Base-by-base conservation (phyloP, 2,329 filamentous ascomycete species). In the Aspergillus ruber region DNA sequence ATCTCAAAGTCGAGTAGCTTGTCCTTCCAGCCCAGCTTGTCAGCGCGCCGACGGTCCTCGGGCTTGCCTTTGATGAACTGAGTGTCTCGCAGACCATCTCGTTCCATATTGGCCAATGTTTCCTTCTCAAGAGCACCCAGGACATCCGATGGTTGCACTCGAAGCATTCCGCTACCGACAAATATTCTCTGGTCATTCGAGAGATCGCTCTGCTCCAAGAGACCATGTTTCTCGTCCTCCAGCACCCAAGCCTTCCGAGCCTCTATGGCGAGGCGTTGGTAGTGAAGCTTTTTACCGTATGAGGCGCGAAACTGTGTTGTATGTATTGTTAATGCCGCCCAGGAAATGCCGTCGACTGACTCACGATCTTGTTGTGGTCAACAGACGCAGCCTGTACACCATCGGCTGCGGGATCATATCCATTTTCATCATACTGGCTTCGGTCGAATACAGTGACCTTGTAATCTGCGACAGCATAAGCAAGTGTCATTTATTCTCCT, bases 151-250 rank as follows among this genome's bases (percentile, higher is more conserved):
- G 52, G 50, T 42, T 56, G 54, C 4, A 56, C 47, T 15, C 54
- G 48, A 15, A 55, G 47, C 52, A 56, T 54, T 13, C 54, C 52
- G 33, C 50, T 53, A 2, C 52, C 46, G 10, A 56, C 50, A 33
- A 53, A 56, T 2, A 54, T 21, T 15, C 27, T 21, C 17, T 29
- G 25, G 10, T 29, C 25, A 29, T 29, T 29, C 5, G 25, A 29
- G 10, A 29, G 25, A 15, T 36, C n/a, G 3, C 33, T 29, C 25
- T 29, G 13, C n/a, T 36, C 33, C n/a, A 9, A 36, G n/a, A 36
- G 2, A 18, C 33, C 33, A 18, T 15, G 33, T 15, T 18, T 36
- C 2, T 17, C 33, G n/a, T 36, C 33, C n/a, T 17, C 33, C 9
- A n/a, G 6, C n/a, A 36, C 9, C 33, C 33, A 36, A 3, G n/a